These are phyloP conservation scores for Tothia fuscella DNA, from an alignment of 2,329 filamentous ascomycete species.

Conservation along the genomic window DNA sequence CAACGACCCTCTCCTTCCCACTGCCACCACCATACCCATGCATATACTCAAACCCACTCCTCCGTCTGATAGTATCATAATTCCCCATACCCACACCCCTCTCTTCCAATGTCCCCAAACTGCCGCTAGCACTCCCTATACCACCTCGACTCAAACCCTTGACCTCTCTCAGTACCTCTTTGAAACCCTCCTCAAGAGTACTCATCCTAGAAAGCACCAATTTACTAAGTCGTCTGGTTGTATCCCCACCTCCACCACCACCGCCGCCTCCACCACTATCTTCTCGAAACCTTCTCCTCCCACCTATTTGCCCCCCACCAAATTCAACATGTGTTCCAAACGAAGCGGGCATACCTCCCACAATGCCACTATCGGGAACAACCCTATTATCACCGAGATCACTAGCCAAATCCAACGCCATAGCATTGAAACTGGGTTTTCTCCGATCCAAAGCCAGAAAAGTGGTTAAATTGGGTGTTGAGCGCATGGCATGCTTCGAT, in stretches of 20 bases:
- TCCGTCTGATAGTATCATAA: no score
- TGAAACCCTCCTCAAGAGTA: constrained; percentile 80
- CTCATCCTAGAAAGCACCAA: constrained; percentile 86
- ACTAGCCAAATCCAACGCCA: constrained; percentile 55
- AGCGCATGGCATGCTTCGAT: constrained; percentile 40
- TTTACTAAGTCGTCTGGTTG: constrained; percentile 61
- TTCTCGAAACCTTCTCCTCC: no score
- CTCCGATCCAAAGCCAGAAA: constrained; percentile 34
- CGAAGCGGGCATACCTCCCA: constrained; percentile 56
- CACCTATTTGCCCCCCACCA: constrained; percentile 19
- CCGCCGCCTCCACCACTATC: constrained; percentile 21
- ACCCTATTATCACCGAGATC: constrained; percentile 53
- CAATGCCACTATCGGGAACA: constrained; percentile 48
- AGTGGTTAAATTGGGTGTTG: constrained; percentile 43
- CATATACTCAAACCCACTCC: no score
- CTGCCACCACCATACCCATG: no score
- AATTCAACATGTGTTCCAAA: constrained; percentile 55
- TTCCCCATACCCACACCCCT: no score
- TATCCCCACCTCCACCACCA: constrained; percentile 17
- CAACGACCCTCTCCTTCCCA: no score
- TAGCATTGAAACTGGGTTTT: constrained; percentile 22
- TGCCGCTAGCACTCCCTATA: neutral
- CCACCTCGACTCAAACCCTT: constrained; percentile 2
- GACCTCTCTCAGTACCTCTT: constrained; percentile 74
- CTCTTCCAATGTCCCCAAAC: no score